A percentile compares a stretch with the other conserved stretches of the same genome.
These are phyloP conservation scores for Cystobasidium slooffiae DNA, from an alignment of 1,284 basidiomycete species.

Conservation along the genomic window DNA sequence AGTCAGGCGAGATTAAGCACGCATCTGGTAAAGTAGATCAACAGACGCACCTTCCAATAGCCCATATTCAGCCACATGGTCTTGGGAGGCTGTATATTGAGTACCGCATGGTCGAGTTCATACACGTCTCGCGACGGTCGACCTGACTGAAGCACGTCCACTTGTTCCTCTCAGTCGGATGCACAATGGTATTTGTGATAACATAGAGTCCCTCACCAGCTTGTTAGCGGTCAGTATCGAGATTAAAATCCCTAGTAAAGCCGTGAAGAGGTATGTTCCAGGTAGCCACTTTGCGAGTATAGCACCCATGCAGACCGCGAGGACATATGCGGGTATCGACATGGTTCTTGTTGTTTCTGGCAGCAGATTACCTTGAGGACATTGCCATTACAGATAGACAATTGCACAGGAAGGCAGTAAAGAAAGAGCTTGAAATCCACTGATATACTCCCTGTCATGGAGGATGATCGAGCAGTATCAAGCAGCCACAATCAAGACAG, in stretches of 20 bases:
- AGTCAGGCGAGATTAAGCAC: not conserved
- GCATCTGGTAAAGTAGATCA: not conserved
- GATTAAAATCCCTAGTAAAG: not conserved
- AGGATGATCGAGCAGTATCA: too few species aligned
- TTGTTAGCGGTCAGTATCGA: not conserved
- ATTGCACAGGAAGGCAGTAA: too few species aligned
- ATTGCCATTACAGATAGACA: too few species aligned
- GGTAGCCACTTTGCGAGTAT: constrained; percentile 1
- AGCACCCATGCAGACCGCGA: not conserved
- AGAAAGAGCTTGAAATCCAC: too few species aligned
- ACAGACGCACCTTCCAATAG: constrained; percentile 64
- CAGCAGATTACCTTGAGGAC: too few species aligned
- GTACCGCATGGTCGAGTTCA: constrained; percentile 40
- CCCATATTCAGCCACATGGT: constrained; percentile 74
- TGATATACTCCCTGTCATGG: too few species aligned
- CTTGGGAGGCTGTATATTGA: constrained; percentile 55
- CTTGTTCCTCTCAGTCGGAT: not conserved
- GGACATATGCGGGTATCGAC: not conserved
- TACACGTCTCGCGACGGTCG: constrained; percentile 13
- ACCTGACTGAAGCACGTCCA: not conserved
- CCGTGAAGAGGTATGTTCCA: not conserved
- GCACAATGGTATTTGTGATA: not conserved
- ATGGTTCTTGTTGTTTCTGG: not conserved
- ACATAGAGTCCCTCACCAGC: not conserved
- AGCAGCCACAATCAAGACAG: too few species aligned